Evolutionary conservation across 148 eudicot species (phyloP), one percentile per base, ranked within the genome.

Genomic region (Chenopodium quinoa): DNA sequence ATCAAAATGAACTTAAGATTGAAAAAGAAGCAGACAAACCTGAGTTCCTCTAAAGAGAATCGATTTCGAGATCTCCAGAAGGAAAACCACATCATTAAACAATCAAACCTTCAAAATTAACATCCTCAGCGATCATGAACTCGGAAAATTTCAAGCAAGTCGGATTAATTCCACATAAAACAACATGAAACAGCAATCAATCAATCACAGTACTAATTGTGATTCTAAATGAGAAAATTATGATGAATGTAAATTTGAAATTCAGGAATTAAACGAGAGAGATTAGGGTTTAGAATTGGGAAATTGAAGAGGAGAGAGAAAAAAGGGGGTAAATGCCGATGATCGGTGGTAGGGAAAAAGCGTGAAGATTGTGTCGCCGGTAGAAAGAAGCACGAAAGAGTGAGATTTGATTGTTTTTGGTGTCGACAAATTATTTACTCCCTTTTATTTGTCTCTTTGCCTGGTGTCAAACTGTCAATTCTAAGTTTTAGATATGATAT

Each of bases 51-150:
- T 84, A 93, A 85, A 48, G 99, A 88, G 86, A 91, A 91, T 76
- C 99, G 93, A 80, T 93, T 89, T 78, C 92, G 85, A 81, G 99
- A 84, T 86, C 90, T 91, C 99, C 99, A 92, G 80, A 96, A 96
- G 83, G 98, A 84, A 84, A 90, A 84, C 99, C 99, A 96, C 99
- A 96, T 96, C 87, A 81, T 87, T 86, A 82, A 84, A 83, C 83
- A 64, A 78, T 84, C 86, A 85, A 75, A 79, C 71, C 80, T 83
- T 71, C 22, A 65, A 79, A 85, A 62, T 80, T 71, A 85, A 31
- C 91, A 87, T 86, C 75, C 88, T 83, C 86, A 76, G 71, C 13
- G 72, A 77, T 50, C 71, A 65, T 25, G 25, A 70, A 70, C 22
- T 56, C 62, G 4, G 62, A 0, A 50, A 48, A 11, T 4, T 17